These are phyloP conservation scores for Pseudisothecium myosuroides DNA, from an alignment of 225 moss, liverwort and hornwort species.

Conservation along the genomic window DNA sequence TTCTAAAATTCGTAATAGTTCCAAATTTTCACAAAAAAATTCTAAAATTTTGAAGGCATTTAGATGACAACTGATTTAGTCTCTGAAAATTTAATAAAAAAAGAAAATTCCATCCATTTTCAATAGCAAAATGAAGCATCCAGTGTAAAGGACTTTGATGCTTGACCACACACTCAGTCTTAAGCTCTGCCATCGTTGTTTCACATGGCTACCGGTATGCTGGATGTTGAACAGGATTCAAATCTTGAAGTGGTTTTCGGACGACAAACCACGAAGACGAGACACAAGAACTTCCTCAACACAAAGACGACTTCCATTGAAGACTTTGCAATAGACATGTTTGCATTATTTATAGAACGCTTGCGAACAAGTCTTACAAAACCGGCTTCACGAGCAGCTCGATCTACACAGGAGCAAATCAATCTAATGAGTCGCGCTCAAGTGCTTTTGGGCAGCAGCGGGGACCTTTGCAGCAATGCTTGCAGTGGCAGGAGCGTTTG, in stretches of 20 bases:
- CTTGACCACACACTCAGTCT: not conserved
- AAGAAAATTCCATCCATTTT: too few relatives aligned
- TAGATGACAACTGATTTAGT: rapidly evolving
- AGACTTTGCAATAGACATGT: not conserved
- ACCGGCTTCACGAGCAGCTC: not conserved
- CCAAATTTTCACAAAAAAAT: not conserved
- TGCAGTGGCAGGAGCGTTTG: not conserved
- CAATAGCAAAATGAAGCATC: not conserved
- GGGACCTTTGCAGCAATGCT: not conserved
- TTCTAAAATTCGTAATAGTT: not conserved
- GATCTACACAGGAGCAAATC: not conserved
- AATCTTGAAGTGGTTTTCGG: not conserved
- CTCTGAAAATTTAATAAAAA: not conserved
- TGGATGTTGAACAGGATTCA: not conserved
- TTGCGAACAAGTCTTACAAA: not conserved
- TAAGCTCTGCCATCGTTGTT: not conserved
- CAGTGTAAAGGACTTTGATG: not conserved
- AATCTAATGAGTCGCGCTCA: not conserved
- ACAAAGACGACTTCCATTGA: too few relatives aligned
- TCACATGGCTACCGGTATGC: too few relatives aligned
- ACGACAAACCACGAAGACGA: not conserved
- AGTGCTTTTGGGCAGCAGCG: not conserved
- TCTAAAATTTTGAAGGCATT: rapidly evolving
- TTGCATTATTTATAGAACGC: not conserved
- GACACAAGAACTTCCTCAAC: not conserved